phyloP scores from a whole-genome alignment of 1,284 basidiomycete species.

The Pseudozyma tsukubaensis region DNA sequence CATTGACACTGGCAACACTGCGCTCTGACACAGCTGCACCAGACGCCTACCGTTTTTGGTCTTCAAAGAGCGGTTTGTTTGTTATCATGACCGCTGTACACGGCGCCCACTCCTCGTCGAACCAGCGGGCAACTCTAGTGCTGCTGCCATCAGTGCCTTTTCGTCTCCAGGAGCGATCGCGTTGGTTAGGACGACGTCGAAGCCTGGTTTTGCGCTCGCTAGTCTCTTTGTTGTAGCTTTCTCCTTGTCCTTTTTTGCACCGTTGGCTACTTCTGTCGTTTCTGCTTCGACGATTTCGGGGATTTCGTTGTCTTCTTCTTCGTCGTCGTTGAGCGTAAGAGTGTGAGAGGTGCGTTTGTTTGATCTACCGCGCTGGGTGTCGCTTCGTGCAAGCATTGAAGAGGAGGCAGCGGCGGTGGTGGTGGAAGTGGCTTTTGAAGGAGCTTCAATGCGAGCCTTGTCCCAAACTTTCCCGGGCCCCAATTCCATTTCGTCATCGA shows the following conservation, averaged over 20 bases:
- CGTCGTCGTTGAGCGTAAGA: too few species aligned
- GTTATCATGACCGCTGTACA: slow-evolving; percentile 17
- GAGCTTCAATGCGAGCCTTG: neutral
- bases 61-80: too few species aligned
- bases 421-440: neutral
- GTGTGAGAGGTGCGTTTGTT: neutral
- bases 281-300: neutral
- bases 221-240: slow-evolving; percentile 1
- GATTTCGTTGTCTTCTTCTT: neutral
- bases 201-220: slow-evolving; percentile 24
- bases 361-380: too few species aligned
- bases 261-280: neutral
- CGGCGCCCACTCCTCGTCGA: slow-evolving; percentile 44
- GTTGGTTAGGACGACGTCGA: slow-evolving; percentile 38
- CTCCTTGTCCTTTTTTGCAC: neutral
- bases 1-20: too few species aligned
- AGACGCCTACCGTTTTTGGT: too few species aligned
- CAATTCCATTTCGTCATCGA: slow-evolving; percentile 27
- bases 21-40: too few species aligned
- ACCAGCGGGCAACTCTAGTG: slow-evolving; percentile 41
- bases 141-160: slow-evolving; percentile 42
- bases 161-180: slow-evolving; percentile 55
- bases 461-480: slow-evolving; percentile 42
- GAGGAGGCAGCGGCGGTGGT: too few species aligned
- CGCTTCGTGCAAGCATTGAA: too few species aligned